Evolutionary conservation across 805 yeast genomes (phyloP).

Genomic region (Candida nitratophila): DNA sequence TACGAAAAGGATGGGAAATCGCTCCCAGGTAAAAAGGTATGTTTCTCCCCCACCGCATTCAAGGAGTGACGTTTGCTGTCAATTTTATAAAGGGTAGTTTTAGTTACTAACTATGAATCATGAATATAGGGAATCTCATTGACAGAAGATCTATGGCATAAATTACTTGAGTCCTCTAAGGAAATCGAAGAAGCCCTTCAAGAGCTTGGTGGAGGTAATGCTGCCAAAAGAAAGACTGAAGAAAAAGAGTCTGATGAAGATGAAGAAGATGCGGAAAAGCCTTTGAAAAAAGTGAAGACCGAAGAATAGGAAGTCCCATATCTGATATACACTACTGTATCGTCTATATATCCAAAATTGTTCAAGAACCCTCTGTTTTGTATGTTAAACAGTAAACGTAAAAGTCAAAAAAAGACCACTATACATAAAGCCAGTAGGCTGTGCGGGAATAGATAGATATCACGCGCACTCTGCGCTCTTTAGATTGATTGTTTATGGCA

Average conservation of each 20-base stretch:
- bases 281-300: background rate
- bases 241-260: constrained; percentile 15
- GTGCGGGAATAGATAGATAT: too few relatives aligned
- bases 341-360: too few relatives aligned
- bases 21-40: constrained; percentile 74
- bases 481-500: too few relatives aligned
- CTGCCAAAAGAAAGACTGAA: constrained; percentile 18
- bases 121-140: constrained; percentile 44
- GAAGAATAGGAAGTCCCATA: background rate
- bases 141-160: constrained; percentile 48
- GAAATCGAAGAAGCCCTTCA: constrained; percentile 46
- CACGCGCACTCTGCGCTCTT: too few relatives aligned
- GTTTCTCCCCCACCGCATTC: constrained; percentile 6
- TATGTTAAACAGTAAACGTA: too few relatives aligned
- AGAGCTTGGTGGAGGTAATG: constrained; percentile 17
- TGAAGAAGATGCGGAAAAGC: constrained; percentile 15
- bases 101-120: background rate
- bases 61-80: too few relatives aligned
- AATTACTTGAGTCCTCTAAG: constrained; percentile 36
- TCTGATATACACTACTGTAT: too few relatives aligned
- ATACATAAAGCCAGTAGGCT: too few relatives aligned
- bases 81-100: too few relatives aligned
- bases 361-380: too few relatives aligned
- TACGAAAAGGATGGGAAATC: constrained; percentile 58
- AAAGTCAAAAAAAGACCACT: too few relatives aligned